Evolutionary conservation across 345 rosid species (phyloP).

Genomic region (Eucalyptus caleyi): DNA sequence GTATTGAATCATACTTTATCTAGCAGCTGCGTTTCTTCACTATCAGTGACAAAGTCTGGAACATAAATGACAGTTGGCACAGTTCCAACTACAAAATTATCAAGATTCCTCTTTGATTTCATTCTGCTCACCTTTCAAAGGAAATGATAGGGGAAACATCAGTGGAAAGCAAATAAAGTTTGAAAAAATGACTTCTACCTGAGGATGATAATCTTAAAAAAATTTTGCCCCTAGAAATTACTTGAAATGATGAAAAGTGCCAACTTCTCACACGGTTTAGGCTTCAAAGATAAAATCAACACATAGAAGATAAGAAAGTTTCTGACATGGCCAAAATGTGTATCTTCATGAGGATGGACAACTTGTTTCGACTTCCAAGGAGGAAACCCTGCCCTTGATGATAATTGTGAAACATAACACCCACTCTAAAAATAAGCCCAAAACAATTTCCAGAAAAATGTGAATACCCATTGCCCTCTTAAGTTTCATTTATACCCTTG

Average conservation of each 20-base stretch:
- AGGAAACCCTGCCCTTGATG: background rate
- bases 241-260: background rate
- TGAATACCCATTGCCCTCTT: background rate
- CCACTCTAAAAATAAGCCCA: background rate
- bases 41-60: slow-evolving; percentile 47
- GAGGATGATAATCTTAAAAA: background rate
- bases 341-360: background rate
- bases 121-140: background rate
- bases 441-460: background rate
- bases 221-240: background rate
- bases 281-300: background rate
- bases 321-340: background rate
- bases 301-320: background rate
- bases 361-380: background rate
- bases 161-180: background rate
- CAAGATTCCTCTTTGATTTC: slow-evolving; percentile 12
- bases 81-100: slow-evolving; percentile 38
- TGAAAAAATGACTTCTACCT: background rate
- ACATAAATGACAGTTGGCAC: slow-evolving; percentile 55
- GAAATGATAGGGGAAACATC: background rate
- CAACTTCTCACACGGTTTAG: background rate
- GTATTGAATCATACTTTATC: slow-evolving; percentile 18
- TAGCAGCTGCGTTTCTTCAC: slow-evolving; percentile 47
- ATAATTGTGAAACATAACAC: background rate
- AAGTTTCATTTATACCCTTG: background rate